Conservation (phyloP, 1,139 yeast genomes). For the Starmera stellimalicola region DNA sequence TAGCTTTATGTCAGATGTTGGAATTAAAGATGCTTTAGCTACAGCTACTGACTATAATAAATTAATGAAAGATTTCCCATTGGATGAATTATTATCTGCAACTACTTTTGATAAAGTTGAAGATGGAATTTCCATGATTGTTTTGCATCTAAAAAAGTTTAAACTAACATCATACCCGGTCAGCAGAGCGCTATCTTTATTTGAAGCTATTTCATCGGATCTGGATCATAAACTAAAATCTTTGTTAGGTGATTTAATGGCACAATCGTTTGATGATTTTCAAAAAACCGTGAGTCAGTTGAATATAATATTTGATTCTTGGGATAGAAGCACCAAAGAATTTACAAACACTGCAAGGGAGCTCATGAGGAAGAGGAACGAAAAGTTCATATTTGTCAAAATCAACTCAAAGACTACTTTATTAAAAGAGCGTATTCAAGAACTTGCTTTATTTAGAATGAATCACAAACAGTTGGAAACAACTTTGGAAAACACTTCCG, state of each 20-base stretch:
- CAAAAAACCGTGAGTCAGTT: slow-evolving; percentile 17
- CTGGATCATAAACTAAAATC: slow-evolving; percentile 26
- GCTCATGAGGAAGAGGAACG: slow-evolving; percentile 62
- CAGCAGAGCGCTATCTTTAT: slow-evolving; percentile 49
- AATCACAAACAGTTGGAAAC: slow-evolving; percentile 43
- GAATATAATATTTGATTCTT: slow-evolving; percentile 26
- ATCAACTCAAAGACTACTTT: slow-evolving; percentile 38
- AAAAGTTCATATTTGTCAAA: slow-evolving; percentile 59
- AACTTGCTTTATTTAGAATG: slow-evolving; percentile 37
- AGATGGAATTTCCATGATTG: slow-evolving; percentile 37
- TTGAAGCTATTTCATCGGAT: slow-evolving; percentile 51
- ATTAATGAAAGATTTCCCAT: slow-evolving; percentile 62
- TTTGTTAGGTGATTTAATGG: slow-evolving; percentile 27
- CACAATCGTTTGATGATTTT: slow-evolving; percentile 27
- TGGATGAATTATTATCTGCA: slow-evolving; percentile 48
- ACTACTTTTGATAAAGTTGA: slow-evolving; percentile 36
- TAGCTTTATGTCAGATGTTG: slow-evolving; percentile 64
- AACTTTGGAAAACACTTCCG: slow-evolving; percentile 24
- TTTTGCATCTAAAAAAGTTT: slow-evolving; percentile 56
- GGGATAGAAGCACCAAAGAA: slow-evolving; percentile 45
- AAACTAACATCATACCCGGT: slow-evolving; percentile 58
- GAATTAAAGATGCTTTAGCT: slow-evolving; percentile 48
- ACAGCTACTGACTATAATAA: slow-evolving; percentile 48
- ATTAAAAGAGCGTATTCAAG: slow-evolving; percentile 38
- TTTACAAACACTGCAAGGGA: slow-evolving; percentile 63